A percentile compares a stretch with the other conserved stretches of the same genome.
Conservation (phyloP, 2,329 filamentous ascomycete species). For the Exserohilum rostratum region DNA sequence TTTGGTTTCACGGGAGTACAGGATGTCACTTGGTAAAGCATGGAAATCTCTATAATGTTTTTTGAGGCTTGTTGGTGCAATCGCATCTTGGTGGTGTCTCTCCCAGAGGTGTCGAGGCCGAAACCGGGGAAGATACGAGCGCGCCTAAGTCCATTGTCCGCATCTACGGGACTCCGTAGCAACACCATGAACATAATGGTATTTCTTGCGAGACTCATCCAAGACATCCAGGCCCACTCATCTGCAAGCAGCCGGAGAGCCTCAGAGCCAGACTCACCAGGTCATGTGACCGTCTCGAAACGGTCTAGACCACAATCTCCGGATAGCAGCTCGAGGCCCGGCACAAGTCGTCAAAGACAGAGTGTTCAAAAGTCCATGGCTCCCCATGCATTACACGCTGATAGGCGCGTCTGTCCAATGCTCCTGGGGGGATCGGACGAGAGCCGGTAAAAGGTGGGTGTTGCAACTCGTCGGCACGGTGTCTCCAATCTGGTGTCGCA, state of each 20-base stretch:
- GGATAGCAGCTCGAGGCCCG: conserved; percentile 5
- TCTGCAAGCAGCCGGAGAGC: neutral
- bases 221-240: neutral
- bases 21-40: conserved; percentile 12
- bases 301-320: neutral
- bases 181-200: neutral
- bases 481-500: conserved; percentile 15
- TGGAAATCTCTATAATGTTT: neutral
- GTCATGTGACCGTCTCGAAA: conserved; percentile 11
- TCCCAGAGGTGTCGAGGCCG: neutral
- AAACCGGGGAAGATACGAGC: neutral
- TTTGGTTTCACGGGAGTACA: conserved; percentile 19
- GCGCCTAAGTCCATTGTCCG: conserved; percentile 12
- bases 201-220: too few species aligned
- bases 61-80: neutral
- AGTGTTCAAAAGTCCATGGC: conserved; percentile 17
- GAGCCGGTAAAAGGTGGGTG: conserved; percentile 19
- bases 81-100: neutral
- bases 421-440: conserved; percentile 25
- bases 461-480: conserved; percentile 29
- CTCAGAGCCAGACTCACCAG: neutral
- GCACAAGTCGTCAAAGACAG: neutral
- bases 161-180: conserved; percentile 1
- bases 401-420: conserved; percentile 4
- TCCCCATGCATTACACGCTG: conserved; percentile 28